These are phyloP conservation scores for Colletotrichum plurivorum DNA, from an alignment of 2,329 filamentous ascomycete species.

Conservation along the genomic window DNA sequence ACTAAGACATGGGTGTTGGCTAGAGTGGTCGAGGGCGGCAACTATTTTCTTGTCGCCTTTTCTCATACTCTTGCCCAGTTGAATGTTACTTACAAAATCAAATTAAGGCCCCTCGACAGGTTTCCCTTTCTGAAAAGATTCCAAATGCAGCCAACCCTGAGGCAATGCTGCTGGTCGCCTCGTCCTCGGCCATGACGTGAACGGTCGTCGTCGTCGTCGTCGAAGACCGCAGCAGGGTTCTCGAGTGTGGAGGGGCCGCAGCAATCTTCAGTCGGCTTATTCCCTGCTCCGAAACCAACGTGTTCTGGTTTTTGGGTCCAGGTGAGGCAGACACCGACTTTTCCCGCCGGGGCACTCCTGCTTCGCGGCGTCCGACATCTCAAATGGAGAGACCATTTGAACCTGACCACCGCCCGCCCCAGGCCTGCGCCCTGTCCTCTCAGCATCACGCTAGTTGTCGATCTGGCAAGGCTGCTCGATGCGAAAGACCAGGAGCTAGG, in stretches of 20 bases:
- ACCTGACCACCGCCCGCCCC: background rate
- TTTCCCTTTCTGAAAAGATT: background rate
- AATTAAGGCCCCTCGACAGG: conserved; percentile 12
- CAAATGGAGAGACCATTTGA: conserved; percentile 17
- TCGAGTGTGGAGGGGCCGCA: background rate
- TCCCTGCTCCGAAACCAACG: conserved; percentile 33
- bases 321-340: conserved; percentile 35
- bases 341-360: conserved; percentile 32
- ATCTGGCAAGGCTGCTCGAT: conserved; percentile 17
- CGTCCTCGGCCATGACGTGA: conserved; percentile 5
- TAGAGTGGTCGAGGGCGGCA: conserved; percentile 6
- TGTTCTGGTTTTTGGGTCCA: conserved; percentile 21
- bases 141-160: background rate
- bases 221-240: background rate
- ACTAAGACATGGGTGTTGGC: conserved; percentile 15
- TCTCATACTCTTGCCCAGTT: background rate
- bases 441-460: conserved; percentile 26
- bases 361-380: conserved; percentile 16
- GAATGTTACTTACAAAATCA: conserved; percentile 14
- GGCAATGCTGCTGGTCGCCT: conserved; percentile 1
- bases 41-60: no score
- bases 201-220: conserved; percentile 14
- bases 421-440: conserved; percentile 18
- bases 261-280: conserved; percentile 22
- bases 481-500: background rate